Base-by-base conservation (phyloP, 345 rosid genomes). In the Arabidopsis suecica region DNA sequence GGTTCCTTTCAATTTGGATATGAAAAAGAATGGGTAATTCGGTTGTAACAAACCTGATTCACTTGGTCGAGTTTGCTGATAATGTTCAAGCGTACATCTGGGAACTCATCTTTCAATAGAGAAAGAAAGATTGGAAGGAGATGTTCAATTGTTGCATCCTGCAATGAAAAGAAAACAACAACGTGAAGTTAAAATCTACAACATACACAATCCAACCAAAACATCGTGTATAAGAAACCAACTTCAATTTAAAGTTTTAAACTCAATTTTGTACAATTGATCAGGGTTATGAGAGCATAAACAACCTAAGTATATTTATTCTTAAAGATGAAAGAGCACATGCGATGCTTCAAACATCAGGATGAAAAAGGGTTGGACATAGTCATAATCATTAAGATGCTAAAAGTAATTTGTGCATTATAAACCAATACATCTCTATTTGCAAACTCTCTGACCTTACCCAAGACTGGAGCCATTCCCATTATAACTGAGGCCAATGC, bases 11-110 rank as follows among this genome's bases (percentile, higher is more conserved):
- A 23, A 23, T 23, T 2, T 23, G 25, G 25, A 23, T 23, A 23
- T 23, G 25, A 23, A 23, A 23, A 23, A 23, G 25, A 23, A 23
- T 32, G 61, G 73, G 25, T 9, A 42, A 34, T 6, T 54, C 7
- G 6, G 50, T 48, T 8, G 22, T 40, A 61, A 60, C 88, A 75
- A 73, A 94, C 98, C 98, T 94, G 97, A 78, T 94, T 94, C 78
- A 91, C 98, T 91, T 94, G 97, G 83, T 94, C 98, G 53, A 94
- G 97, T 88, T 94, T 94, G 96, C 98, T 90, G 72, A 91, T 94
- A 30, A 94, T 91, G 78, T 91, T 94, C 72, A 91, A 91, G n/a
- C 98, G 95, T 74, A 94, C 98, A 76, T 94, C 97, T 8, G 98
- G 97, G 81, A 90, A 91, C 79, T 91, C 97, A 88, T 94, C 98